A percentile compares a stretch with the other conserved stretches of the same genome.
phyloP scores from a whole-genome alignment of 1,284 basidiomycete species.

The Grifola frondosa region DNA sequence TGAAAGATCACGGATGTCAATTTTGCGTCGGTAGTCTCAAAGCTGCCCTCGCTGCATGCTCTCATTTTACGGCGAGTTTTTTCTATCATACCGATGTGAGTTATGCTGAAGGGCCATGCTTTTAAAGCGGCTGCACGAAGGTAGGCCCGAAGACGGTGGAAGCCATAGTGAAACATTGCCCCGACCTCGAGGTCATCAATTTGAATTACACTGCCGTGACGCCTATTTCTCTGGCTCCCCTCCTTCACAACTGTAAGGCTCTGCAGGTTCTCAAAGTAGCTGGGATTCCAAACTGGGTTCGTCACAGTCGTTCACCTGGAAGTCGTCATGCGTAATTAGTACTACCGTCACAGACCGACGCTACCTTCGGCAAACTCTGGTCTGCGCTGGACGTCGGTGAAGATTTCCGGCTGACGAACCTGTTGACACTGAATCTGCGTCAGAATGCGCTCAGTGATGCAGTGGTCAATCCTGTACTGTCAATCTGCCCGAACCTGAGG shows the following conservation, averaged over 20 bases:
- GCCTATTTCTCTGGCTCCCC: conserved; percentile 45
- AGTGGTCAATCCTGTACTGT: conserved; percentile 43
- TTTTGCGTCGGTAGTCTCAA: conserved; percentile 49
- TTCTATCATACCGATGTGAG: background rate
- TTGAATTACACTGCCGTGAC: conserved; percentile 60
- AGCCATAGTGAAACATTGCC: conserved; percentile 44
- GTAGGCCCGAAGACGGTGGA: conserved; percentile 50
- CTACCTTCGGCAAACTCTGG: conserved; percentile 48
- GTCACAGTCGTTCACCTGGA: conserved; percentile 16
- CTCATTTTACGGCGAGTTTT: conserved; percentile 52
- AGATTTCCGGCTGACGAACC: conserved; percentile 34
- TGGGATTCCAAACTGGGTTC: conserved; percentile 59
- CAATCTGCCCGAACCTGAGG: conserved; percentile 48
- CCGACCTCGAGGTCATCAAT: conserved; percentile 47
- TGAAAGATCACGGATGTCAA: conserved; percentile 48
- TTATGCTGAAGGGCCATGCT: too few relatives aligned
- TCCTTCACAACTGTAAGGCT: conserved; percentile 42
- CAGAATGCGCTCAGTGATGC: conserved; percentile 51
- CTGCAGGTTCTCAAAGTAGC: conserved; percentile 63
- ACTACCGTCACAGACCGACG: conserved; percentile 50
- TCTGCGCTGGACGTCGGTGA: conserved; percentile 25
- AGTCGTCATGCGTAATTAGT: conserved; percentile 3
- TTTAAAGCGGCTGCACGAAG: conserved; percentile 55
- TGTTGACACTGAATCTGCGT: conserved; percentile 61
- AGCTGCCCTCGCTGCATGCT: conserved; percentile 44